Evolutionary conservation across 192 early-diverging fungal genomes (phyloP), one percentile per base, ranked within the genome.

Genomic region (Chytriomyces confervae): DNA sequence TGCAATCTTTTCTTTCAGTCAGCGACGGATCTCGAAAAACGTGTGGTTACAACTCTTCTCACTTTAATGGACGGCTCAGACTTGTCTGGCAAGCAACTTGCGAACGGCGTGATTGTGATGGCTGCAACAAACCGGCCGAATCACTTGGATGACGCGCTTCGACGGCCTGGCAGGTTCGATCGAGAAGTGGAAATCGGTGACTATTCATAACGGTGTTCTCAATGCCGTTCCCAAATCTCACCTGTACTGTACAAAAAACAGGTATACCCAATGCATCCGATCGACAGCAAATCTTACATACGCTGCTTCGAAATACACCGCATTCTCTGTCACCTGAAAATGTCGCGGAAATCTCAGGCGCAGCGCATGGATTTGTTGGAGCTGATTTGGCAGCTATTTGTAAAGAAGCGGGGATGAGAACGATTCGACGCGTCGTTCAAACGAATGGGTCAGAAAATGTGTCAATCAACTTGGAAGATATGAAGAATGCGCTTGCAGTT

Each of bases 351-450:
- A 60, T 98, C 16, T 91, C 95, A 9, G 85, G 86, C 0, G 76
- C 77, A 45, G 89, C 93, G 0, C 98, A 99, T 78, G 98, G 98
- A 0, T 99, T 93, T 82, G 97, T 98, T 69, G 98, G 98, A n/a
- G 98, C 98, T 5, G 98, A 99, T 83, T 76, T 99, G 23, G 93
- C 94, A 3, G 93, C 93, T 6, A 86, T 97, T 5, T 87, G 90
- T 65, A 87, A 93, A 20, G 96, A 99, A 72, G 95, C 96, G 5
- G 98, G 95, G 6, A 72, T 98, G 11, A 86, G 88, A 57, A 88
- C 91, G 18, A 92, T 99, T 27, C 84, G 92, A 77, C 68, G 69
- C 47, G 10, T 62, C 23, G 20, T 51, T 50, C 9, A 10, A 8
- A 43, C 11, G 6, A 23, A 49, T 23, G 13, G 5, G 13, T 48